Base-by-base conservation (phyloP, 768 basidiomycete genomes). In the Lactifluus hygrophoroides region DNA sequence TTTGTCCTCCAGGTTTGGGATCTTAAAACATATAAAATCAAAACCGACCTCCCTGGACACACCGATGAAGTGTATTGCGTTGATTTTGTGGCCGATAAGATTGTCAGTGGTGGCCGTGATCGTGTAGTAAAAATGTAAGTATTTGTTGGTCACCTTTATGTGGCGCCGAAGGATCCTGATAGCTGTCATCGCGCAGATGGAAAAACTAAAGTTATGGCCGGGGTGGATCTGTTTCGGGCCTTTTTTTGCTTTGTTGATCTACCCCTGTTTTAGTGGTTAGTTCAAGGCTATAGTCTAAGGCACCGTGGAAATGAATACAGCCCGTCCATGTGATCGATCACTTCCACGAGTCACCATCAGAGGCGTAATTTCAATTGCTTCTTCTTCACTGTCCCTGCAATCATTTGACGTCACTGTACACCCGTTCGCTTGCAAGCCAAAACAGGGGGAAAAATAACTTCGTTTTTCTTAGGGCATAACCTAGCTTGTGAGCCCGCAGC, bases 61-160 rank as follows among this genome's bases (percentile, higher is more conserved):
- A 90, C 88, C 1, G 95, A 99, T 65, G 95, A 99, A 70, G 94
- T 99, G 35, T 98, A 97, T 73, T 97, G 95, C 67, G 95, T 99
- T 16, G 95, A 98, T 72, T 99, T 96, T 69, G 94, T 99, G 1
- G 94, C 94, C 0, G 95, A 99, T 74, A 99, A 99, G 71, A 81
- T 97, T n/a, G 93, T 96, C 63, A 95, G 92, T 68, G 95, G 94
- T n/a, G 95, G 95, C 14, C 75, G 88, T 44, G 95, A 98, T 73
- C 82, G 84, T 66, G 87, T 83, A 19, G 83, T 97, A 11, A 96
- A 96, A 74, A 97, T 98, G 91, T 96, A 68, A 65, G 90, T 74
- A 17, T 14, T 23, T 25, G 5, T 4, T 4, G 23, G 8, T 11
- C 2, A 7, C 35, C 30, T 28, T 54, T 14, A 5, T 23, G 42